Base-by-base conservation (phyloP, 305 asterid species). In the Solanum chacoense region DNA sequence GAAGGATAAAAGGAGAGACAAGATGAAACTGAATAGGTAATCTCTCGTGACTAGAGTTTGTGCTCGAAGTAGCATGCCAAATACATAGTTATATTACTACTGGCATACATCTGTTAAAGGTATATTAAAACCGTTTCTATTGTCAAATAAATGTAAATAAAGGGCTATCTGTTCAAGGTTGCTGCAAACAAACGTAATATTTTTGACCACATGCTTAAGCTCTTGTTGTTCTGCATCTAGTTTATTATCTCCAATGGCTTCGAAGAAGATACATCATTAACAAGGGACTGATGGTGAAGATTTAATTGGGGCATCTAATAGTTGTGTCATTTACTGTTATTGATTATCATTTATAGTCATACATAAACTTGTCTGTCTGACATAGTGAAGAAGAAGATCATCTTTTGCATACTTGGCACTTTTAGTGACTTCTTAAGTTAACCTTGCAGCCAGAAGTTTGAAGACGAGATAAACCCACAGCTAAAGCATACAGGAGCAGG, bases 401-500 rank as follows among this genome's bases (percentile, higher is more conserved):
- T 55, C 74, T 50, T 55, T 84, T 84, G 42, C 50, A 55, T 55
- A 84, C 38, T 55, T 84, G 74, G 32, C 75, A n/a, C 87, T 55
- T 81, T 55, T 29, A 84, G 32, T 84, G 42, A 84, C 50, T 81
- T 77, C 1, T 45, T 63, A 34, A 76, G 37, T 77, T 11, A 87
- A 87, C 75, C 63, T 87, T 92, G 93, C 94, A 96, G 99, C 72
- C 91, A 95, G 86, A 98, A 96, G 92, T 97, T 96, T 91, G 99
- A 95, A 7, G 99, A 96, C 83, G 99, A 97, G 95, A 93, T 95
- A 80, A 92, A 86, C 75, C 92, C 94, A 87, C 95, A 96, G 91
- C 91, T 98, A 91, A 98, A 98, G 94, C 99, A 98, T 91, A 96
- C 99, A 4, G 99, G 99, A 88, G 99, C 98, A 88, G 99, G 99